phyloP scores from a whole-genome alignment of 176 grass and related monocot genomes.

The Poa annua region DNA sequence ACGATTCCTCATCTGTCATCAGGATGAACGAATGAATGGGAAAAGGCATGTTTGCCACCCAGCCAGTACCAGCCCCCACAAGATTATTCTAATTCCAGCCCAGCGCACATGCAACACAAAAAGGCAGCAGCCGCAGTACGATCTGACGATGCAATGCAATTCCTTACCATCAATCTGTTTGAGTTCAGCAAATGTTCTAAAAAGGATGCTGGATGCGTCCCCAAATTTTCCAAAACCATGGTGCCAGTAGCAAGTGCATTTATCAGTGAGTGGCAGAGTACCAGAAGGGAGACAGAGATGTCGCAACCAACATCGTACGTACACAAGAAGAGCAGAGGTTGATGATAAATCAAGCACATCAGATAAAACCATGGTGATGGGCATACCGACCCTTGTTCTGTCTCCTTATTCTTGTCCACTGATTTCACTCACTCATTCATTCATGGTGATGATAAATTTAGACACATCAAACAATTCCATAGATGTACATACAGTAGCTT shows the following conservation, averaged over 20 bases:
- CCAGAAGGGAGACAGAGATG: constrained; percentile 39
- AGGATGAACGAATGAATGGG: not conserved
- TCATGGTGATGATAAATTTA: constrained; percentile 4
- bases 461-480: constrained; percentile 32
- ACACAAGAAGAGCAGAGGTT: not conserved
- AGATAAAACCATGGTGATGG: not conserved
- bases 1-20: constrained; percentile 34
- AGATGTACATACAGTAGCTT: constrained; percentile 34
- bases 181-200: not conserved
- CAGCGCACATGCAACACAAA: constrained; percentile 32
- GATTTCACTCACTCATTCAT: not conserved
- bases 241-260: not conserved
- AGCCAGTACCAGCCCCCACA: no score
- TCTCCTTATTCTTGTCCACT: constrained; percentile 41
- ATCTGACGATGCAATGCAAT: not conserved
- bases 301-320: constrained; percentile 28
- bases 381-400: not conserved
- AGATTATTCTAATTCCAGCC: constrained; percentile 42
- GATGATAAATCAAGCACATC: not conserved
- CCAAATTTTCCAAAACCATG: constrained; percentile 18
- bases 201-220: not conserved
- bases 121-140: not conserved
- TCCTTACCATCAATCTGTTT: no score
- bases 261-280: not conserved
- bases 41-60: constrained; percentile 47